A percentile compares a stretch with the other conserved stretches of the same genome.
Conservation (phyloP, 805 yeast species). For the Pichia thaimueangensis region DNA sequence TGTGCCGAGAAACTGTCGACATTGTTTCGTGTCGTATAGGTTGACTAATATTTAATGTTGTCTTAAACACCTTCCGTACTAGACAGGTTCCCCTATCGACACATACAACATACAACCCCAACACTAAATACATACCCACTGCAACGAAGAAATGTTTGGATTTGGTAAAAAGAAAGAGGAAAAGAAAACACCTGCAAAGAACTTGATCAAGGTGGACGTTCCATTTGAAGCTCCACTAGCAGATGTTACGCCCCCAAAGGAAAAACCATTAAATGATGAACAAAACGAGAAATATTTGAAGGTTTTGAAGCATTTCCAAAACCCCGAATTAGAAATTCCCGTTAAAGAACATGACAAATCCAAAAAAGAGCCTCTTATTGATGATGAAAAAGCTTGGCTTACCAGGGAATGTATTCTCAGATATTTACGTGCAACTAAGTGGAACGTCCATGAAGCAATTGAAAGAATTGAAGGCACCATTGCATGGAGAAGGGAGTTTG, state of each 20-base stretch:
- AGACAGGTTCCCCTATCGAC: too few relatives aligned
- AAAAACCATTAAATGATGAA: constrained; percentile 39
- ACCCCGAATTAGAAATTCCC: constrained; percentile 45
- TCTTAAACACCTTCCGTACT: too few relatives aligned
- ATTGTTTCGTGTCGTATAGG: too few relatives aligned
- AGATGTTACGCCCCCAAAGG: constrained; percentile 45
- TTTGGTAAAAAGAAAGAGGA: constrained; percentile 24
- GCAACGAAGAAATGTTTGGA: constrained; percentile 25
- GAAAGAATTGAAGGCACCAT: constrained; percentile 69
- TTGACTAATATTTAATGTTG: too few relatives aligned
- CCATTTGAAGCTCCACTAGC: constrained; percentile 58
- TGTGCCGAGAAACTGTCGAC: too few relatives aligned
- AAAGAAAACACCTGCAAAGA: constrained; percentile 4
- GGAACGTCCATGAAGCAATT: constrained; percentile 69
- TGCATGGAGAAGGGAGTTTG: constrained; percentile 93
- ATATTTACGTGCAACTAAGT: constrained; percentile 89
- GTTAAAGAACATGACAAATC: constrained; percentile 38
- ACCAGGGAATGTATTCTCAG: constrained; percentile 87
- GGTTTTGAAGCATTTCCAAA: constrained; percentile 59
- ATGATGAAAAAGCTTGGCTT: constrained; percentile 81
- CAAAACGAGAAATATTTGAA: constrained; percentile 54
- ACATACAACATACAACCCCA: too few relatives aligned
- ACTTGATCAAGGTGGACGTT: constrained; percentile 20
- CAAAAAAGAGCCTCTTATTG: constrained; percentile 32
- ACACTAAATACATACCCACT: too few relatives aligned